These are phyloP conservation scores for Penicillium sp. DNA, from an alignment of 2,329 filamentous ascomycete genomes.

Conservation along the genomic window DNA sequence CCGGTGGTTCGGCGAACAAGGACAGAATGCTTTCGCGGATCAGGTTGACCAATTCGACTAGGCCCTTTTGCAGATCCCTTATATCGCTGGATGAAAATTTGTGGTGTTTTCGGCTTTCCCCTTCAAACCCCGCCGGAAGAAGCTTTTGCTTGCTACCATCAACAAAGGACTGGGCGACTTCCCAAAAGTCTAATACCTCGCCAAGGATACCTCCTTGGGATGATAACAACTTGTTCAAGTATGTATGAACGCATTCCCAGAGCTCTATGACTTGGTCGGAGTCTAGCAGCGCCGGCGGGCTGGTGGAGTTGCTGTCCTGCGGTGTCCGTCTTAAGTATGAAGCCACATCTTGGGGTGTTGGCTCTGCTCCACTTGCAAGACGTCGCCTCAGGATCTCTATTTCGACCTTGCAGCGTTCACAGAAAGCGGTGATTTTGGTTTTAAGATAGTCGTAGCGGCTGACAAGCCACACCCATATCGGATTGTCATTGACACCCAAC, in stretches of 20 bases:
- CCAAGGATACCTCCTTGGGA: slow-evolving; percentile 77
- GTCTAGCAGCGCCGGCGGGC: slow-evolving; percentile 71
- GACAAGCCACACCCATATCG: slow-evolving; percentile 93
- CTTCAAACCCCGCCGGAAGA: slow-evolving; percentile 80
- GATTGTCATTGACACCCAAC: slow-evolving; percentile 91
- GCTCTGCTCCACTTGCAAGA: slow-evolving; percentile 75
- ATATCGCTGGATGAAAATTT: slow-evolving; percentile 74
- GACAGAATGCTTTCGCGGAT: slow-evolving; percentile 78
- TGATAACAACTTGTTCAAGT: slow-evolving; percentile 75
- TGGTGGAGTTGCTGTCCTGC: slow-evolving; percentile 67
- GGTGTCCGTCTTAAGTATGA: slow-evolving; percentile 76
- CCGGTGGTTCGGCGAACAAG: slow-evolving; percentile 86
- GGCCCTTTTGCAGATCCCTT: slow-evolving; percentile 74
- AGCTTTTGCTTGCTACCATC: slow-evolving; percentile 80
- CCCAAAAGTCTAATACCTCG: slow-evolving; percentile 93
- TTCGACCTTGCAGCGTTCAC: slow-evolving; percentile 87
- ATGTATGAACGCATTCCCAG: slow-evolving; percentile 86
- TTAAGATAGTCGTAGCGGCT: slow-evolving; percentile 90
- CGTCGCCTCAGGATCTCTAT: slow-evolving; percentile 87
- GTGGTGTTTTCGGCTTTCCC: slow-evolving; percentile 81
- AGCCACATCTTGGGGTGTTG: slow-evolving; percentile 70
- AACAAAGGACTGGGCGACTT: slow-evolving; percentile 87
- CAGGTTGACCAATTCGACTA: slow-evolving; percentile 80
- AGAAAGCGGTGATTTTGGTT: slow-evolving; percentile 77
- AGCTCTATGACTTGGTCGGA: slow-evolving; percentile 80